A percentile compares a stretch with the other conserved stretches of the same genome.
These are phyloP conservation scores for Blastobotrys indianensis DNA, from an alignment of 1,139 yeast genomes.

Conservation along the genomic window DNA sequence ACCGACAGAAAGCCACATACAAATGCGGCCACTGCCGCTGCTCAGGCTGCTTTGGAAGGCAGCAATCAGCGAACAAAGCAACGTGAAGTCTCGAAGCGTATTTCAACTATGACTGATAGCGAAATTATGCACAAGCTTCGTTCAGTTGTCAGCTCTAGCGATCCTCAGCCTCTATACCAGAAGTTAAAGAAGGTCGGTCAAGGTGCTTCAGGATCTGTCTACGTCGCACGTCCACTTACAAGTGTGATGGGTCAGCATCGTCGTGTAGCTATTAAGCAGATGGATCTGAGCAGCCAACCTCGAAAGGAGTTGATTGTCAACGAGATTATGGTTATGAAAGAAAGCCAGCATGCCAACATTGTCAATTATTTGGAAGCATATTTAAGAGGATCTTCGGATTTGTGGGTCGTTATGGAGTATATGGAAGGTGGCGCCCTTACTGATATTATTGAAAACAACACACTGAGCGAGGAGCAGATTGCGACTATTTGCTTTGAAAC, in stretches of 20 bases:
- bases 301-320: conserved; percentile 91
- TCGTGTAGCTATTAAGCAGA: conserved; percentile 81
- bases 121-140: conserved; percentile 81
- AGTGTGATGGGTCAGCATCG: conserved; percentile 24
- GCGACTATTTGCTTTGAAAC: conserved; percentile 89
- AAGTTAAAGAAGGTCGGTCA: conserved; percentile 97
- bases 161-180: conserved; percentile 80
- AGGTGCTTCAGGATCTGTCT: conserved; percentile 97
- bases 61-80: conserved; percentile 13
- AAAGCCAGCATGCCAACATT: conserved; percentile 81
- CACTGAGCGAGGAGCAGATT: conserved; percentile 82
- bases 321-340: conserved; percentile 92
- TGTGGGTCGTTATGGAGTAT: conserved; percentile 94
- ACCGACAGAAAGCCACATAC: conserved; percentile 22
- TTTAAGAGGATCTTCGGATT: conserved; percentile 46
- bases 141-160: conserved; percentile 74
- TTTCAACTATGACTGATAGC: conserved; percentile 73
- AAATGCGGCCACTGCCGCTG: conserved; percentile 33
- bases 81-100: conserved; percentile 43
- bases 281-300: conserved; percentile 90
- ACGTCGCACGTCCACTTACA: conserved; percentile 67
- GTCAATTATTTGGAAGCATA: conserved; percentile 89
- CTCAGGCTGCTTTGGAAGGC: conserved; percentile 28
- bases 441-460: conserved; percentile 72
- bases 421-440: conserved; percentile 91